Evolutionary conservation across 108 stramenopile genomes (phyloP), one percentile per base, ranked within the genome.

Genomic region (Pseudonitzschia multiseries): DNA sequence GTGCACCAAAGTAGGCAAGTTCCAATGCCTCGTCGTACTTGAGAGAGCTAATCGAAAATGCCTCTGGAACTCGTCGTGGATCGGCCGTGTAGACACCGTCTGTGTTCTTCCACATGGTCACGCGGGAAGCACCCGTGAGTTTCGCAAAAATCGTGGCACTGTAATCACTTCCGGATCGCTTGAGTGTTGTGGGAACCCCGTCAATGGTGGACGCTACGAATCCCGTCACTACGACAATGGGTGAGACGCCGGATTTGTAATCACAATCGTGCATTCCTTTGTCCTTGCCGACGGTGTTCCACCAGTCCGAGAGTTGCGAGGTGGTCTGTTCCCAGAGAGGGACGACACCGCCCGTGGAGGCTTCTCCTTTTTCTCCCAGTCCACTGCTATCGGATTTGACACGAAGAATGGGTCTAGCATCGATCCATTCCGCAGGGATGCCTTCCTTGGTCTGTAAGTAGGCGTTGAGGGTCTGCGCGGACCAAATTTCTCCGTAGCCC

Each of bases 1-100:
- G 91, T 13, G 94, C 94, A 41, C 94, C 94, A 77, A 96, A 96
- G 72, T 93, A 96, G 26, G 94, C 94, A 32, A 96, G 86, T 71
- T 96, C 94, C 87, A 96, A 86, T 31, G 94, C 94, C 75, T 96
- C 94, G 69, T 90, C 90, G 83, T 92, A 96, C 59, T 86, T 91
- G 46, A 96, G 75, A 14, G 89, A 79, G 28, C 52, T 57, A 36
- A 91, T 83, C 65, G 81, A 62, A 54, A 92, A 89, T n/a, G 93
- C 93, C 79, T 93, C 94, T 2, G 93, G 93, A 42, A 96, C 94
- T 43, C 93, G 82, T 29, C 94, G 85, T 17, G 94, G 94, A 75
- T 96, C 94, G 60, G 94, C 94, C 51, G 89, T 88, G 53, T 89
- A 86, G 36, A 96, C 94, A 48, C 94, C 94, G 80, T 93, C 87